phyloP scores from a whole-genome alignment of 768 basidiomycete species.

The Crucibulum laeve region DNA sequence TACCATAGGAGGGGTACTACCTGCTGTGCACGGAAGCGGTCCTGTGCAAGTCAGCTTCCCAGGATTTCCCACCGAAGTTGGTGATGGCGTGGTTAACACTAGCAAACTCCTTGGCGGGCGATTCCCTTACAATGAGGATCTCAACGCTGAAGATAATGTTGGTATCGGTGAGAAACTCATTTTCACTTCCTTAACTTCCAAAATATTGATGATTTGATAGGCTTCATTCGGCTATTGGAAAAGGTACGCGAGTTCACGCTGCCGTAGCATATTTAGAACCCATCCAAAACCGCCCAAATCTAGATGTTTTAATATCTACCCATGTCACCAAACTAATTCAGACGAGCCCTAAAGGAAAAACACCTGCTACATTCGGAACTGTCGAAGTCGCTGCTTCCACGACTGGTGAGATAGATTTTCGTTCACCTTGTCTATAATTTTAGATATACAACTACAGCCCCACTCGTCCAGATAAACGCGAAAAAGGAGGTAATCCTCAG shows the following conservation, averaged over 20 bases:
- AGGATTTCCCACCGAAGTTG: neutral
- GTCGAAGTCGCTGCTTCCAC: too few species aligned
- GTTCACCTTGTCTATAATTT: too few species aligned
- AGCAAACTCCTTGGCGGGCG: neutral
- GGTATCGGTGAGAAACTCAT: neutral
- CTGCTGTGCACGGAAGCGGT: neutral
- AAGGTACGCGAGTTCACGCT: neutral
- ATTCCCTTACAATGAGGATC: neutral
- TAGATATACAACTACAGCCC: too few species aligned
- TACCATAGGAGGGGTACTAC: neutral
- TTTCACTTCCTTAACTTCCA: neutral
- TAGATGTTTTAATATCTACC: neutral
- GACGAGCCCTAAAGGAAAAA: too few species aligned
- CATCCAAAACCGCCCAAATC: neutral
- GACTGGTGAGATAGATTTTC: too few species aligned
- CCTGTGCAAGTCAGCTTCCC: neutral
- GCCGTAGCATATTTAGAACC: neutral
- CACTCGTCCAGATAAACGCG: too few species aligned
- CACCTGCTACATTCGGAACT: too few species aligned
- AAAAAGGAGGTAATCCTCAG: too few species aligned
- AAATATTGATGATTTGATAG: neutral
- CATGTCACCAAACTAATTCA: neutral
- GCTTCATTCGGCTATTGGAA: constrained; percentile 1
- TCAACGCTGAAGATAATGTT: neutral
- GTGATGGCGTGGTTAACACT: neutral